A percentile compares a stretch with the other conserved stretches of the same genome.
phyloP scores from a whole-genome alignment of 129 eudicot species.

The Flaveria brownii region DNA sequence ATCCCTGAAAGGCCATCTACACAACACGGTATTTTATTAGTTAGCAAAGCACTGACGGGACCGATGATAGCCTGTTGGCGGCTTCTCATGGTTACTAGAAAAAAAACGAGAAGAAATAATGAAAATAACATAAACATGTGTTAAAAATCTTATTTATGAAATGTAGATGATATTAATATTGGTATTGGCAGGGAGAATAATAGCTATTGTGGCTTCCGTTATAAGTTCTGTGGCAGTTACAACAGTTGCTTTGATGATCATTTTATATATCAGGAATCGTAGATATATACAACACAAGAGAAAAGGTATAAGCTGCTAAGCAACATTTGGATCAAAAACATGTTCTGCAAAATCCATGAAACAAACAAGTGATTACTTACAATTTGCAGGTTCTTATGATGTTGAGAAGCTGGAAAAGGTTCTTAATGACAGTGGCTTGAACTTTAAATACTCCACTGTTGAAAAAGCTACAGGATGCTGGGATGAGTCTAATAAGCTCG shows the following conservation, averaged over 20 bases:
- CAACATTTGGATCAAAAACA: background rate
- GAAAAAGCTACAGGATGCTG: constrained; percentile 66
- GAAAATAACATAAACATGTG: background rate
- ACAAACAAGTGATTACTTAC: constrained; percentile 6
- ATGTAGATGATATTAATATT: background rate
- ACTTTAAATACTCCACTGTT: constrained; percentile 60
- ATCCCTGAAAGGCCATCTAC: too few relatives aligned
- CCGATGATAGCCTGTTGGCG: too few relatives aligned
- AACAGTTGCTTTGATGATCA: constrained; percentile 44
- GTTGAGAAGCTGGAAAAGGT: constrained; percentile 11
- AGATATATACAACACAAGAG: constrained; percentile 45
- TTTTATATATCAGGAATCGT: constrained; percentile 48
- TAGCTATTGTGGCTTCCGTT: constrained; percentile 45
- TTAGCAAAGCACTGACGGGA: too few relatives aligned
- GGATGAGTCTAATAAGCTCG: constrained; percentile 70
- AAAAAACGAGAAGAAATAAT: background rate
- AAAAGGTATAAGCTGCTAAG: background rate
- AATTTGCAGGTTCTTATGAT: constrained; percentile 21
- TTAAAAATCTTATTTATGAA: background rate
- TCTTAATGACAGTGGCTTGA: constrained; percentile 25
- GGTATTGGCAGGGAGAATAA: constrained; percentile 38
- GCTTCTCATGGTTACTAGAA: too few relatives aligned
- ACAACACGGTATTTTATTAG: too few relatives aligned
- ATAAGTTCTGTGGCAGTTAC: constrained; percentile 56
- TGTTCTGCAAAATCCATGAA: background rate